phyloP scores from a whole-genome alignment of 2,329 filamentous ascomycete species.

The Rhinocladiella mackenziei region DNA sequence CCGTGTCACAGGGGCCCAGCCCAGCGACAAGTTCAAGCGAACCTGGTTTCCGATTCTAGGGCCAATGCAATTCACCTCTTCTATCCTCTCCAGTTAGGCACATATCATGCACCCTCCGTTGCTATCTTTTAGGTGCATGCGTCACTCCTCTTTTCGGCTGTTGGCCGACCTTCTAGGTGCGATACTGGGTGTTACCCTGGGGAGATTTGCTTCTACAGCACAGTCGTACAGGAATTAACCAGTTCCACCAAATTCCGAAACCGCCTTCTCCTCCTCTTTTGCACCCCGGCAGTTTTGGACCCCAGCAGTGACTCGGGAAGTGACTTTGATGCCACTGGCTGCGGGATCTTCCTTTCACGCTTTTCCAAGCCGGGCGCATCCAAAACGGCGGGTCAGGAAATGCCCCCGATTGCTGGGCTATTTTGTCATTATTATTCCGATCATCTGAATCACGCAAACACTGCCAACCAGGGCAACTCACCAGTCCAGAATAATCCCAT shows the following conservation, averaged over 20 bases:
- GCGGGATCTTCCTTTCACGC: conserved; percentile 14
- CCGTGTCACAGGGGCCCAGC: conserved; percentile 25
- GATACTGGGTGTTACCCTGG: no score
- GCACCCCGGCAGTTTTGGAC: no score
- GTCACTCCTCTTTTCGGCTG: conserved; percentile 7
- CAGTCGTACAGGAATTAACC: no score
- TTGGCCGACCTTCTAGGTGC: background rate
- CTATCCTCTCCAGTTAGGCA: conserved; percentile 10
- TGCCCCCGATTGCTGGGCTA: no score
- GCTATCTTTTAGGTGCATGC: conserved; percentile 8
- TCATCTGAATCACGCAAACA: no score
- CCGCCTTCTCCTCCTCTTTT: no score
- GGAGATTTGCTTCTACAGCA: no score
- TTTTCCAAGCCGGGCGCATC: conserved; percentile 13
- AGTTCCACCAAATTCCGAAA: background rate
- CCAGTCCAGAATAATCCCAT: no score
- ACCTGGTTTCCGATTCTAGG: conserved; percentile 16
- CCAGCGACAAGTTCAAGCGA: conserved; percentile 16
- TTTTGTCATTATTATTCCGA: no score
- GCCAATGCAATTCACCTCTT: conserved; percentile 12
- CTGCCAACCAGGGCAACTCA: no score
- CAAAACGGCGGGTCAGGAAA: conserved; percentile 2
- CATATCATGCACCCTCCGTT: conserved; percentile 8
- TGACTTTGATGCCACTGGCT: no score
- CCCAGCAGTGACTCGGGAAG: no score